Percentiles rank a stretch among this genome's conserved stretches.
Evolutionary conservation across 495 filamentous ascomycete genomes (phyloP).

Genomic region (Lasiosphaeria miniovina): DNA sequence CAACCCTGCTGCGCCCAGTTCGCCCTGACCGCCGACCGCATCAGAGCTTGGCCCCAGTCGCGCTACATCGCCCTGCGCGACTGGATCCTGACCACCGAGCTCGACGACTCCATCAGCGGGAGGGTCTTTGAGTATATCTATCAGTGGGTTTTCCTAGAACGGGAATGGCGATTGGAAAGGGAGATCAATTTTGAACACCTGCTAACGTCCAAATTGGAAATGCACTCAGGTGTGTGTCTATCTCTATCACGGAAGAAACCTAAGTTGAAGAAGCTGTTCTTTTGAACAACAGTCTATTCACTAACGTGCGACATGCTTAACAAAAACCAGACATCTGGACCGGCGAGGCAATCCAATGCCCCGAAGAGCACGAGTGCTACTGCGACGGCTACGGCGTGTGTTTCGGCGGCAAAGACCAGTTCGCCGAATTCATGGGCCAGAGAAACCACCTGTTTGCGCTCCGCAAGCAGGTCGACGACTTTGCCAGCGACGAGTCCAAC

Average conservation of each 20-base stretch:
- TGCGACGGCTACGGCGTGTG: conserved; percentile 79
- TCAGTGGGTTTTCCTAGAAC: conserved; percentile 39
- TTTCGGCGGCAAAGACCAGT: conserved; percentile 53
- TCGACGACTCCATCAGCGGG: conserved; percentile 55
- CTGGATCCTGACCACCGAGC: conserved; percentile 57
- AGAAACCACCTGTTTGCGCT: conserved; percentile 33
- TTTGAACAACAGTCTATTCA: too few species aligned
- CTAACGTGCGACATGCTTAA: neutral
- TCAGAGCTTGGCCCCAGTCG: conserved; percentile 43
- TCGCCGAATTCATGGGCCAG: conserved; percentile 48
- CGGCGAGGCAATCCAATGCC: conserved; percentile 55
- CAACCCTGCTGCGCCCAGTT: conserved; percentile 69
- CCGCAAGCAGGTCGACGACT: conserved; percentile 12
- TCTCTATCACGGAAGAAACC: neutral
- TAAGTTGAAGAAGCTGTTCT: too few species aligned
- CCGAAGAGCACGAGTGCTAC: conserved; percentile 65
- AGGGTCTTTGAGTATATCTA: conserved; percentile 64
- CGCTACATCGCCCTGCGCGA: conserved; percentile 53
- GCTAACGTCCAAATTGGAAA: too few species aligned
- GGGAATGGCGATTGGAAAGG: neutral
- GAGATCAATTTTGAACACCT: neutral
- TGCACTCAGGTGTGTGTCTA: conserved; percentile 1
- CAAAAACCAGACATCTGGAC: conserved; percentile 46
- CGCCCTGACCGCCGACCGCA: conserved; percentile 52
- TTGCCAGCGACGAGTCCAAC: conserved; percentile 5